Percentiles rank a stretch among this genome's conserved stretches.
Evolutionary conservation across 805 yeast genomes (phyloP).

Genomic region (Cyberlindnera xylosilytica): DNA sequence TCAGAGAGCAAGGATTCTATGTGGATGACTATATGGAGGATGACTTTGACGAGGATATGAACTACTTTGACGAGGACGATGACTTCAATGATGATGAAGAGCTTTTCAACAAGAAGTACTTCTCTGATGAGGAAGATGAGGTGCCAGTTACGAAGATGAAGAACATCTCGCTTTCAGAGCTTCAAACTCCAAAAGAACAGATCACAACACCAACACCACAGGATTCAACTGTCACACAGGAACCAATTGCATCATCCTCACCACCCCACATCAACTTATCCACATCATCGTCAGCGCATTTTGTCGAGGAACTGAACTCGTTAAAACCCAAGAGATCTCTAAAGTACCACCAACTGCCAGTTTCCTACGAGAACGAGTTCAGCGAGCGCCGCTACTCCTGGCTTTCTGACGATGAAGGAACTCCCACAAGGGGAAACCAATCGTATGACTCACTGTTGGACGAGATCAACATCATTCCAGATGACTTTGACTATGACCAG

Average conservation of each 20-base stretch:
- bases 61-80: conserved; percentile 35
- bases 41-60: conserved; percentile 41
- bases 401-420: conserved; percentile 28
- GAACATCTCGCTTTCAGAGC: too few relatives aligned
- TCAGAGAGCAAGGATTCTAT: conserved; percentile 32
- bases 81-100: conserved; percentile 33
- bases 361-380: conserved; percentile 35
- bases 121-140: conserved; percentile 23
- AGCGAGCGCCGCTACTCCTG: conserved; percentile 21
- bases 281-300: neutral
- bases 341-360: conserved; percentile 38
- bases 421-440: conserved; percentile 17
- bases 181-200: too few relatives aligned
- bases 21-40: conserved; percentile 38
- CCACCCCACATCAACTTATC: too few relatives aligned
- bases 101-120: conserved; percentile 27
- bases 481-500: conserved; percentile 31
- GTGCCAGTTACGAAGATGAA: neutral
- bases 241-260: too few relatives aligned
- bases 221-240: neutral
- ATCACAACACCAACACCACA: too few relatives aligned
- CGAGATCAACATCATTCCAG: conserved; percentile 50
- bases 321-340: conserved; percentile 20
- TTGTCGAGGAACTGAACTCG: conserved; percentile 7
- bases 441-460: conserved; percentile 43